Base-by-base conservation (phyloP, 257 asterid species). In the Capsicum chinense region DNA sequence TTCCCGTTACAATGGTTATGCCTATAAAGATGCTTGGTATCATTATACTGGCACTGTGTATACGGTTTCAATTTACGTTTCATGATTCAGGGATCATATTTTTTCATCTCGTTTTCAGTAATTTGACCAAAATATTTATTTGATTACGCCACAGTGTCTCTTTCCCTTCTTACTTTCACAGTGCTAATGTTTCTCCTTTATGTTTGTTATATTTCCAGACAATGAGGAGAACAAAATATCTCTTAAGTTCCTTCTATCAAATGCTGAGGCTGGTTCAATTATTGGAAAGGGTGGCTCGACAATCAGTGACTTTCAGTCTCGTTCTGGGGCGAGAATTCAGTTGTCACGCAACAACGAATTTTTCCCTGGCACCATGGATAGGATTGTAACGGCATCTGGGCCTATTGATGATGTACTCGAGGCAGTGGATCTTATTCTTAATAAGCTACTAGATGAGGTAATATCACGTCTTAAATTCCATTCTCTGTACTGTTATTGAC, bases 211-310 rank as follows among this genome's bases (percentile, higher is more conserved):
- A 54, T 83, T 10, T 44, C 54, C 69, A 76, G 81, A 93, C 93
- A 98, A 88, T 42, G 94, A 91, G 79, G 98, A 92, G 87, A 93
- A 92, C 92, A 54, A 89, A 80, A 97, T 90, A 84, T 95, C 94
- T 89, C 71, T 97, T 35, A 93, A 91, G 92, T 97, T 97, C 90
- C 99, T 97, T 83, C 79, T 97, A 73, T 97, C 99, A 83, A 97
- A 97, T 89, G 93, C 98, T 82, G 99, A 97, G 89, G 99, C 99
- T 70, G 99, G 99, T 66, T 97, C 99, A 47, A 87, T 97, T 81
- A 97, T 97, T 81, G 99, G 99, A 83, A 97, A 93, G 90, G 98
- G 96, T 80, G 99, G 99, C 81, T 89, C 98, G 35, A 91, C 98
- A 6, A 93, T 97, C 88, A 97, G 88, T 86, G 98, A 97, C 73